Conservation (phyloP, 805 yeast genomes). For the Ogataea saltuana region DNA sequence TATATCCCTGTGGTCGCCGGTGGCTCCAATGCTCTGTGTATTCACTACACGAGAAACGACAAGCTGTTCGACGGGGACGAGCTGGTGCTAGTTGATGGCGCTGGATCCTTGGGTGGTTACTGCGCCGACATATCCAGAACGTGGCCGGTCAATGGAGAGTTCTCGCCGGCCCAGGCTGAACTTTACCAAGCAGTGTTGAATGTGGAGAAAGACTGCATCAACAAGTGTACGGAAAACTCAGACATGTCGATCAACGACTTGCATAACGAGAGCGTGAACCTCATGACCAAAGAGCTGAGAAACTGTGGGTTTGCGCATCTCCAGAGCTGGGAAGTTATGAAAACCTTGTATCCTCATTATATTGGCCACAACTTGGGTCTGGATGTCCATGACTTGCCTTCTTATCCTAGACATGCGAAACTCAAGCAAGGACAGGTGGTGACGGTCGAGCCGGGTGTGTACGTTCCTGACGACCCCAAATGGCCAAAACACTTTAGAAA, state of each 20-base stretch:
- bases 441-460: slow-evolving; percentile 95
- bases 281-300: slow-evolving; percentile 62
- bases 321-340: slow-evolving; percentile 52
- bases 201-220: slow-evolving; percentile 78
- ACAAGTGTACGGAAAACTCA: slow-evolving; percentile 55
- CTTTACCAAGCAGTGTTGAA: slow-evolving; percentile 84
- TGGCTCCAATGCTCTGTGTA: slow-evolving; percentile 84
- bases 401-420: slow-evolving; percentile 53
- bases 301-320: slow-evolving; percentile 68
- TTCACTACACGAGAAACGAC: slow-evolving; percentile 93
- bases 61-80: slow-evolving; percentile 76
- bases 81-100: slow-evolving; percentile 86
- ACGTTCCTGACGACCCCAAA: slow-evolving; percentile 69
- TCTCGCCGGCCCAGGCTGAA: slow-evolving; percentile 78
- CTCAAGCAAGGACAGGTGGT: slow-evolving; percentile 75
- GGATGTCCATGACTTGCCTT: slow-evolving; percentile 84
- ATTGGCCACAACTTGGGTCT: slow-evolving; percentile 95
- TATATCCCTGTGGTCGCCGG: slow-evolving; percentile 97
- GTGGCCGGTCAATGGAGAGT: slow-evolving; percentile 85
- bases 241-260: slow-evolving; percentile 67
- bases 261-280: slow-evolving; percentile 65
- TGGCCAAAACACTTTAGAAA: slow-evolving; percentile 84
- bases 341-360: slow-evolving; percentile 82
- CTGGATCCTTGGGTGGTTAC: slow-evolving; percentile 91
- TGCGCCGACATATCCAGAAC: slow-evolving; percentile 95